Evolutionary conservation across 805 yeast genomes (phyloP).

Genomic region (Saccharomycopsis malanga): DNA sequence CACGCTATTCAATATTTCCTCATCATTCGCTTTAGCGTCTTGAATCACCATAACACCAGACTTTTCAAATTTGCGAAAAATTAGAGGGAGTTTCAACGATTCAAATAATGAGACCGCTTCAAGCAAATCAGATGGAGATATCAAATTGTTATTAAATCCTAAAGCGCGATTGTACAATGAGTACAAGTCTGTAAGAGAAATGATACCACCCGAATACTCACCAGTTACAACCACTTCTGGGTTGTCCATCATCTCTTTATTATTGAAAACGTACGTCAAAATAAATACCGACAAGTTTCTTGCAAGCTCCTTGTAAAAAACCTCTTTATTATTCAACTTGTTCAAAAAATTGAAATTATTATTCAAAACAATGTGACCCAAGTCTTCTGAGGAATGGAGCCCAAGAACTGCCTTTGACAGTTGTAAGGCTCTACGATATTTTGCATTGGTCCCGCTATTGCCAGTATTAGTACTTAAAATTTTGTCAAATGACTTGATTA

Average conservation of each 20-base stretch:
- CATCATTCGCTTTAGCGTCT: slow-evolving; percentile 31
- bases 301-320: slow-evolving; percentile 21
- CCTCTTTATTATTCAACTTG: slow-evolving; percentile 14
- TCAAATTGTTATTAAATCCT: slow-evolving; percentile 56
- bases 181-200: slow-evolving; percentile 56
- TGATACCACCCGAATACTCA: slow-evolving; percentile 45
- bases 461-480: slow-evolving; percentile 22
- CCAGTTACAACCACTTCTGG: slow-evolving; percentile 1
- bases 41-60: slow-evolving; percentile 36
- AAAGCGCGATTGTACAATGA: slow-evolving; percentile 58
- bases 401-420: slow-evolving; percentile 29
- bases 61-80: slow-evolving; percentile 33
- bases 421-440: slow-evolving; percentile 31
- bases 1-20: slow-evolving; percentile 32
- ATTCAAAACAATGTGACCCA: slow-evolving; percentile 18
- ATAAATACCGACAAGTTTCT: slow-evolving; percentile 18
- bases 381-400: slow-evolving; percentile 18
- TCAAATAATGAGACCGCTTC: slow-evolving; percentile 56
- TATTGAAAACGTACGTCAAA: slow-evolving; percentile 14
- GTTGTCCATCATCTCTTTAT: slow-evolving; percentile 26
- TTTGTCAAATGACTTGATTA: slow-evolving; percentile 37
- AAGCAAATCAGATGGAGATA: slow-evolving; percentile 61
- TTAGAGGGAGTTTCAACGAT: slow-evolving; percentile 50
- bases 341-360: slow-evolving; percentile 22
- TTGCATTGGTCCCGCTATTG: slow-evolving; percentile 24